These are phyloP conservation scores for Lactifluus echinatus DNA, from an alignment of 768 basidiomycete genomes.

Conservation along the genomic window DNA sequence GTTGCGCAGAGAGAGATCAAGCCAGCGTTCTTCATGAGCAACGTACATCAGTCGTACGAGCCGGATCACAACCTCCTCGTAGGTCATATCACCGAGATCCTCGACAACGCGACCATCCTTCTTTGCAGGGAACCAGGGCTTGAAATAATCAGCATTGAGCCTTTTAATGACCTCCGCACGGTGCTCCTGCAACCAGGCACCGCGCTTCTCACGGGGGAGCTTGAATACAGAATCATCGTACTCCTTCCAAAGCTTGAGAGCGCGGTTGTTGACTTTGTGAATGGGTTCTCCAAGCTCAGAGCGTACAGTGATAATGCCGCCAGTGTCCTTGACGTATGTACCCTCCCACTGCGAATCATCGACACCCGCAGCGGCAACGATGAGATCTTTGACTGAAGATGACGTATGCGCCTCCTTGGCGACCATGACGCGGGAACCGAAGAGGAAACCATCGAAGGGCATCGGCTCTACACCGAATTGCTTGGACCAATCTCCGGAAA, in stretches of 20 bases:
- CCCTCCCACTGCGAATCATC: conserved; percentile 87
- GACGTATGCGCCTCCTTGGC: conserved; percentile 97
- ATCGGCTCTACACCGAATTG: conserved; percentile 82
- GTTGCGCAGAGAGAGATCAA: conserved; percentile 86
- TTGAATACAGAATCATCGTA: conserved; percentile 96
- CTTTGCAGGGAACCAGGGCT: conserved; percentile 97
- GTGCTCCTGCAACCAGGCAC: conserved; percentile 77
- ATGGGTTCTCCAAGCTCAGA: conserved; percentile 99
- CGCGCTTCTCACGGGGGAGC: conserved; percentile 91
- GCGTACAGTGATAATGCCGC: conserved; percentile 92
- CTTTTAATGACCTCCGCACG: conserved; percentile 85
- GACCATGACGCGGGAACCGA: conserved; percentile 96
- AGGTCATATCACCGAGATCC: conserved; percentile 94
- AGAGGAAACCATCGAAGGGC: conserved; percentile 98
- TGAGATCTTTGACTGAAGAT: conserved; percentile 91
- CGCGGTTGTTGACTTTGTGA: conserved; percentile 97
- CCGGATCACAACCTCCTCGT: conserved; percentile 88
- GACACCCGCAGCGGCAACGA: conserved; percentile 90
- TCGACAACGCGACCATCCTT: conserved; percentile 78
- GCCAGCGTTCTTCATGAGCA: conserved; percentile 84
- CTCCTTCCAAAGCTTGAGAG: conserved; percentile 97
- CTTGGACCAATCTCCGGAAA: conserved; percentile 92
- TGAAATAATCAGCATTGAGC: conserved; percentile 91
- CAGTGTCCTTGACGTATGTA: conserved; percentile 89
- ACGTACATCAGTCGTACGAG: conserved; percentile 96